Percentiles rank a stretch among this genome's conserved stretches.
Evolutionary conservation across 2,329 filamentous ascomycete species (phyloP).

Genomic region (Fusarium devonianum): DNA sequence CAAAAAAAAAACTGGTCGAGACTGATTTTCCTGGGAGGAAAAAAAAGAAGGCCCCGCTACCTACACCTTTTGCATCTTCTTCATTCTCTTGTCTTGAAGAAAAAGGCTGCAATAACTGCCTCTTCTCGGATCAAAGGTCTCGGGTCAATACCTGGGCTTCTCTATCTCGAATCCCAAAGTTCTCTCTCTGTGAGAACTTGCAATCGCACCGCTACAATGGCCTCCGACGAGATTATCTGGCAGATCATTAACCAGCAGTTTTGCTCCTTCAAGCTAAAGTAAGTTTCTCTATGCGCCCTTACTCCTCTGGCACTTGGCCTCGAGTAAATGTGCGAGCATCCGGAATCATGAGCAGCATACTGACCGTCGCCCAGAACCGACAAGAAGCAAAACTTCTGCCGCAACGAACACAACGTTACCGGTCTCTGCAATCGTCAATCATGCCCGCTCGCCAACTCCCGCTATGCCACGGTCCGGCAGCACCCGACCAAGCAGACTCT

Average conservation of each 20-base stretch:
- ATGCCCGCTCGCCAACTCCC: slow-evolving; percentile 88
- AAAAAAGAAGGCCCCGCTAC: slow-evolving; percentile 29
- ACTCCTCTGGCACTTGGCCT: neutral
- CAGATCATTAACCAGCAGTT: slow-evolving; percentile 95
- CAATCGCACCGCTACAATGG: slow-evolving; percentile 59
- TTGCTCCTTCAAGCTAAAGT: slow-evolving; percentile 95
- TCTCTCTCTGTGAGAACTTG: slow-evolving; percentile 1
- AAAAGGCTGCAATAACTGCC: neutral
- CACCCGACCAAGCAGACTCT: slow-evolving; percentile 81
- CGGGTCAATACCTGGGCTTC: neutral
- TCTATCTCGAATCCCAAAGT: neutral
- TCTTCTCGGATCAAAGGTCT: neutral
- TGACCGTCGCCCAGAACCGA: slow-evolving; percentile 66
- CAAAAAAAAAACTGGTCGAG: slow-evolving; percentile 29
- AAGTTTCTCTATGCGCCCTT: slow-evolving; percentile 41
- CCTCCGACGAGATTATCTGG: slow-evolving; percentile 97
- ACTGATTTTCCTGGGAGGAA: slow-evolving; percentile 8
- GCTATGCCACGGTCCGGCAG: slow-evolving; percentile 90
- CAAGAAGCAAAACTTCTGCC: slow-evolving; percentile 91
- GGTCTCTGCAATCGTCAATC: slow-evolving; percentile 86
- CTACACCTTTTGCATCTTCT: slow-evolving; percentile 22
- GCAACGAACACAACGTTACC: slow-evolving; percentile 90
- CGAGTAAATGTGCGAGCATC: too few species aligned
- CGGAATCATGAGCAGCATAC: slow-evolving; percentile 6
- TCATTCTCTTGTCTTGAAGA: slow-evolving; percentile 20